A percentile compares a stretch with the other conserved stretches of the same genome.
Evolutionary conservation across 495 filamentous ascomycete species (phyloP).

Genomic region (Podospora australis): DNA sequence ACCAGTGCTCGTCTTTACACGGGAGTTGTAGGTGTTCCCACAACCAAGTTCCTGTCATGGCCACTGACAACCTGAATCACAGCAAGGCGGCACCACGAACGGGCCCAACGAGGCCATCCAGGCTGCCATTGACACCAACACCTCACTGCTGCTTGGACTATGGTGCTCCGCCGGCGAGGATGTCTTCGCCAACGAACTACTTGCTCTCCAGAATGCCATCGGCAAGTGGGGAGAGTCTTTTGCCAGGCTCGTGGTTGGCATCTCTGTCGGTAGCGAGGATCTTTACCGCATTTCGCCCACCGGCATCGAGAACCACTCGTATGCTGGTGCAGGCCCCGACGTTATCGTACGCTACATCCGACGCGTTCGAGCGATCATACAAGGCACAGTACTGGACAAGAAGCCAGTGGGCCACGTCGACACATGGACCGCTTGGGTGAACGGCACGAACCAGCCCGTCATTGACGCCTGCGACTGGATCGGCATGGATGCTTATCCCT

Average conservation of each 20-base stretch:
- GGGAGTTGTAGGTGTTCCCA: conserved; percentile 32
- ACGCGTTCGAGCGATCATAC: conserved; percentile 52
- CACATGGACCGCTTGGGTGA: conserved; percentile 84
- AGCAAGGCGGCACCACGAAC: conserved; percentile 50
- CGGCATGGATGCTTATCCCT: conserved; percentile 70
- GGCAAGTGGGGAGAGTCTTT: conserved; percentile 55
- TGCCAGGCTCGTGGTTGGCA: conserved; percentile 63
- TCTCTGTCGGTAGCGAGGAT: conserved; percentile 88
- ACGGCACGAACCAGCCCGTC: conserved; percentile 63
- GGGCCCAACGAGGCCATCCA: conserved; percentile 63
- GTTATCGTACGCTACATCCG: conserved; percentile 60
- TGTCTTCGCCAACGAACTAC: conserved; percentile 60
- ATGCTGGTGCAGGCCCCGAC: conserved; percentile 50
- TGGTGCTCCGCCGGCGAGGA: conserved; percentile 65
- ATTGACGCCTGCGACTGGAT: conserved; percentile 67
- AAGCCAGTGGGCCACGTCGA: conserved; percentile 78
- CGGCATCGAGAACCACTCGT: conserved; percentile 34
- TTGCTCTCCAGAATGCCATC: conserved; percentile 60
- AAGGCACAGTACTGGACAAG: conserved; percentile 48
- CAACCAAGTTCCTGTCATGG: neutral
- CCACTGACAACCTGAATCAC: neutral
- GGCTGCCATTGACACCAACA: conserved; percentile 68
- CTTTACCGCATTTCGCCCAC: conserved; percentile 72
- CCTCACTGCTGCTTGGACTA: conserved; percentile 66
- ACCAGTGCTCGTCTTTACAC: conserved; percentile 58